phyloP scores from a whole-genome alignment of 1,284 basidiomycete species.

The Baeospora myosura region DNA sequence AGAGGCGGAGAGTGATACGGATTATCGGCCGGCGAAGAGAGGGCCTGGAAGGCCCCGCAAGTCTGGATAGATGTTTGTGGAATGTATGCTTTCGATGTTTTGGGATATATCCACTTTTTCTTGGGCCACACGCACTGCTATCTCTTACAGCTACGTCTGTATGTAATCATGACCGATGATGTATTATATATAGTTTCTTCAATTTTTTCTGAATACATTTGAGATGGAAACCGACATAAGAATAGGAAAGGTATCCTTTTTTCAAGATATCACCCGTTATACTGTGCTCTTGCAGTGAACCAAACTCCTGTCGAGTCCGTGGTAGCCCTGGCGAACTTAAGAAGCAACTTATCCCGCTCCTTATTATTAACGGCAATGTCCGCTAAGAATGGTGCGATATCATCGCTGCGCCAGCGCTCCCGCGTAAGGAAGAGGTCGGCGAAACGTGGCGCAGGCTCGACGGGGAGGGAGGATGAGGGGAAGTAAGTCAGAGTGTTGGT shows the following conservation, averaged over 20 bases:
- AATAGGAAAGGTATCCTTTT: no score
- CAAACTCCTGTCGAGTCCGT: constrained; percentile 62
- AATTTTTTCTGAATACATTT: no score
- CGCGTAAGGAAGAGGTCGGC: constrained; percentile 77
- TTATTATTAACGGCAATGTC: constrained; percentile 80
- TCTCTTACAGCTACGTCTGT: no score
- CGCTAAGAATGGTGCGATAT: constrained; percentile 73
- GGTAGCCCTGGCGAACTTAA: constrained; percentile 77
- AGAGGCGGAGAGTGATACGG: constrained; percentile 31
- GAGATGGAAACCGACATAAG: no score
- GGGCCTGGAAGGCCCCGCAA: no score
- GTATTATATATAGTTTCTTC: no score
- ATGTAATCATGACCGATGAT: no score
- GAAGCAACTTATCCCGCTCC: constrained; percentile 77
- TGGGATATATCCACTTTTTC: no score
- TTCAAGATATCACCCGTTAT: constrained; percentile 26
- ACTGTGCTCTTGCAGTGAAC: constrained; percentile 62
- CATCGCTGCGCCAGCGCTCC: constrained; percentile 68
- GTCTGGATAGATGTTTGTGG: no score
- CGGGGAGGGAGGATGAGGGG: constrained; percentile 64
- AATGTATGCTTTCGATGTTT: no score
- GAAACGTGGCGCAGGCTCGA: constrained; percentile 72
- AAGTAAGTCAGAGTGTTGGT: constrained; percentile 52
- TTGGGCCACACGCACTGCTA: no score
- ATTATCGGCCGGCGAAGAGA: constrained; percentile 40